These are phyloP conservation scores for Chenopodium album DNA, from an alignment of 148 eudicot species.

Conservation along the genomic window DNA sequence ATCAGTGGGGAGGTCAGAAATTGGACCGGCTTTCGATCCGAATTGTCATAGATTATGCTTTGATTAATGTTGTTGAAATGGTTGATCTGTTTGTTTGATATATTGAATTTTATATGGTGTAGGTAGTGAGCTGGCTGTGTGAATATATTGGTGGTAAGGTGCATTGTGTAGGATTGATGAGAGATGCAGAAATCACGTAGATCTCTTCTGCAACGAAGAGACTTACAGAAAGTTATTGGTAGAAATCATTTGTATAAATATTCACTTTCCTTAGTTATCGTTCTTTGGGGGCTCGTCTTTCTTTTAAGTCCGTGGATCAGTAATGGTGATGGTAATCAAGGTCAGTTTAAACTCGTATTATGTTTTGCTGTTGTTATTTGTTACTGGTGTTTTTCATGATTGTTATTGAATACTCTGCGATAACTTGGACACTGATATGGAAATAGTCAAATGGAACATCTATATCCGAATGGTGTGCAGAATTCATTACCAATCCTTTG, in stretches of 20 bases:
- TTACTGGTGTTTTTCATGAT: neutral
- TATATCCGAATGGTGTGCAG: neutral
- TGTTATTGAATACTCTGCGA: neutral
- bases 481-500: neutral
- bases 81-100: neutral
- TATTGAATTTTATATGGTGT: constrained; percentile 6
- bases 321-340: constrained; percentile 58
- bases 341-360: constrained; percentile 30
- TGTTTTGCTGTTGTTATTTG: neutral
- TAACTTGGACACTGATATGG: neutral
- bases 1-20: neutral
- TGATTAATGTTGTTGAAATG: neutral
- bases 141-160: constrained; percentile 15
- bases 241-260: constrained; percentile 52
- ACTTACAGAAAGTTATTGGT: constrained; percentile 51
- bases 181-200: constrained; percentile 94
- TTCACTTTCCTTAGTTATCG: constrained; percentile 60
- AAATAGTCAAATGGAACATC: neutral
- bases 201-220: constrained; percentile 90
- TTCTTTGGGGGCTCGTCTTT: constrained; percentile 77
- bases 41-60: neutral
- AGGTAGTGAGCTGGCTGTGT: constrained; percentile 27
- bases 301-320: constrained; percentile 70
- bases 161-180: constrained; percentile 49
- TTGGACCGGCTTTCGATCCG: neutral